These are phyloP conservation scores for Tricholoma bakamatsutake DNA, from an alignment of 768 basidiomycete species.

Conservation along the genomic window DNA sequence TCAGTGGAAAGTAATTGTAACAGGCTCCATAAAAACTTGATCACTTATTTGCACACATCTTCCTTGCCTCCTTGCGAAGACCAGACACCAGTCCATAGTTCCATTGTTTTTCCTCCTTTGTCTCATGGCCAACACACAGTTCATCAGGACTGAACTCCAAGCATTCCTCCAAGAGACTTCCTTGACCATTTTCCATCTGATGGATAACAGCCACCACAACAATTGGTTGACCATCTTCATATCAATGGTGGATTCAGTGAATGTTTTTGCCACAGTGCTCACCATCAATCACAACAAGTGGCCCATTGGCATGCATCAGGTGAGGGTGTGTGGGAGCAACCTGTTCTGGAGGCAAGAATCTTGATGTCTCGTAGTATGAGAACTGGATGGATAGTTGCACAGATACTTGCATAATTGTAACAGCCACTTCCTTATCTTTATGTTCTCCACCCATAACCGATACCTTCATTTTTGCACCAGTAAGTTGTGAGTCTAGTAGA, in stretches of 20 bases:
- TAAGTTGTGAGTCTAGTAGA: too few relatives aligned
- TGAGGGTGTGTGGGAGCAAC: not conserved
- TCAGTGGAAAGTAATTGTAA: not conserved
- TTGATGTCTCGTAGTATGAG: too few relatives aligned
- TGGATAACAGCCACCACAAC: not conserved
- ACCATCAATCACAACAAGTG: slow-evolving; percentile 1
- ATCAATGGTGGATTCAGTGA: not conserved
- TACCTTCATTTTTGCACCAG: too few relatives aligned
- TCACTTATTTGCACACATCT: not conserved
- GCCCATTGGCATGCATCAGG: not conserved
- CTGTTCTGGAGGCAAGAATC: too few relatives aligned
- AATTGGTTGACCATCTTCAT: not conserved
- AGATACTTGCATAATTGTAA: not conserved
- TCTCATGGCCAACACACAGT: not conserved
- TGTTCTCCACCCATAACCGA: not conserved
- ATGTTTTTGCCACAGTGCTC: not conserved
- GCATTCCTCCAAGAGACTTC: not conserved
- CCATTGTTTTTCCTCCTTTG: not conserved
- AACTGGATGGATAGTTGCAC: not conserved
- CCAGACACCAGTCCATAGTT: not conserved
- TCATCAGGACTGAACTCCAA: not conserved
- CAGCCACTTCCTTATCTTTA: not conserved
- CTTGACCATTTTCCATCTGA: not conserved
- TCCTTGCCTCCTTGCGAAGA: not conserved
- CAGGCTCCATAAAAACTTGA: not conserved